phyloP scores from a whole-genome alignment of 257 asterid species.

The Solanum etuberosum region DNA sequence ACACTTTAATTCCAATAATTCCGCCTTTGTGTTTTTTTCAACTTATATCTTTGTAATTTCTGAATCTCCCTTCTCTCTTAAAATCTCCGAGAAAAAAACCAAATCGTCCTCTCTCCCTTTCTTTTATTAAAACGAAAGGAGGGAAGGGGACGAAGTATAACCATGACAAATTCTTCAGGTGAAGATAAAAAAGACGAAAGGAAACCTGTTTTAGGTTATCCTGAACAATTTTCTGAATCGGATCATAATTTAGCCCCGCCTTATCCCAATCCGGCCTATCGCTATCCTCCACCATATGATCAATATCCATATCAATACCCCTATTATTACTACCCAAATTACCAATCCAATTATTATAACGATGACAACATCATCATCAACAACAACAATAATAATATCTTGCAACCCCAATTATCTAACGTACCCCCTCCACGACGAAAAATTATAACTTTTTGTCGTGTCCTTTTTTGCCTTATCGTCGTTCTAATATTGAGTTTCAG shows the following conservation, averaged over 20 bases:
- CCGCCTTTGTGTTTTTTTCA: not conserved
- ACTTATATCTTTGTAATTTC: not conserved
- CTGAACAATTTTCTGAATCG: not conserved
- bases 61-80: not conserved
- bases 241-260: not conserved
- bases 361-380: not conserved
- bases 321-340: not conserved
- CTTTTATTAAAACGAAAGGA: not conserved
- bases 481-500: not conserved
- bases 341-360: not conserved
- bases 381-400: not conserved
- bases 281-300: not conserved
- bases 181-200: not conserved
- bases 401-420: not conserved
- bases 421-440: not conserved
- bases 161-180: not conserved
- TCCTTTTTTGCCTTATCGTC: not conserved
- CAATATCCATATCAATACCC: not conserved
- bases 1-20: not conserved
- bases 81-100: not conserved
- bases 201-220: not conserved
- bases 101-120: not conserved
- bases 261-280: not conserved
- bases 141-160: not conserved
- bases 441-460: not conserved